A percentile compares a stretch with the other conserved stretches of the same genome.
Evolutionary conservation across 2,329 filamentous ascomycete genomes (phyloP).

Genomic region (Fusarium nodosum): DNA sequence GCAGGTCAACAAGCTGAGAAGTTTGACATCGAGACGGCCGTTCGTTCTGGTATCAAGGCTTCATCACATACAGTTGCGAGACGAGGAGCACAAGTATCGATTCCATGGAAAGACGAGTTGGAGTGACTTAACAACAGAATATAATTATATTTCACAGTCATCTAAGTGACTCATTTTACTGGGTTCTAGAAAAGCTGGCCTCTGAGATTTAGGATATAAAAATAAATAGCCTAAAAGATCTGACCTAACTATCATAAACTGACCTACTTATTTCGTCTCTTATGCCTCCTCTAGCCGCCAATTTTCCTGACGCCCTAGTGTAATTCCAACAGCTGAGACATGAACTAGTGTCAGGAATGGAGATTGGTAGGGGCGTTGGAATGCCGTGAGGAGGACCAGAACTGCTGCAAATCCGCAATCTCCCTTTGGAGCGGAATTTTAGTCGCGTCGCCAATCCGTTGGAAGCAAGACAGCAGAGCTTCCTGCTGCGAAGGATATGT

Average conservation of each 20-base stretch:
- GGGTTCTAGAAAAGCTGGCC: too few relatives aligned
- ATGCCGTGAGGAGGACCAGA: conserved; percentile 26
- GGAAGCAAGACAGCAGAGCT: conserved; percentile 17
- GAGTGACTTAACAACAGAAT: background rate
- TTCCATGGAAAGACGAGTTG: conserved; percentile 25
- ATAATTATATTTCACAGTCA: background rate
- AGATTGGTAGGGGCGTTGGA: conserved; percentile 12
- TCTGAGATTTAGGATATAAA: too few relatives aligned
- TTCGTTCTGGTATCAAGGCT: conserved; percentile 11
- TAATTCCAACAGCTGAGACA: too few relatives aligned
- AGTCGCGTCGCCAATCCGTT: conserved; percentile 19
- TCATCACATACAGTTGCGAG: conserved; percentile 20
- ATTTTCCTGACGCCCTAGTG: too few relatives aligned
- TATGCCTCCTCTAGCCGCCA: too few relatives aligned
- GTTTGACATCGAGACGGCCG: conserved; percentile 20
- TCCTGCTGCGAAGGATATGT: conserved; percentile 26
- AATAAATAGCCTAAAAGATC: too few relatives aligned
- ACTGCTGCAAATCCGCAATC: conserved; percentile 22
- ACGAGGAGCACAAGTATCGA: conserved; percentile 27
- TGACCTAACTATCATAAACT: too few relatives aligned
- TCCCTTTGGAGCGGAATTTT: conserved; percentile 17
- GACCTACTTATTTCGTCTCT: too few relatives aligned
- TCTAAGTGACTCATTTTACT: too few relatives aligned
- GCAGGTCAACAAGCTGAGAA: background rate
- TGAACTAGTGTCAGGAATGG: background rate